Base-by-base conservation (phyloP, 192 early-diverging fungal species). In the Backusella mclennaniae region DNA sequence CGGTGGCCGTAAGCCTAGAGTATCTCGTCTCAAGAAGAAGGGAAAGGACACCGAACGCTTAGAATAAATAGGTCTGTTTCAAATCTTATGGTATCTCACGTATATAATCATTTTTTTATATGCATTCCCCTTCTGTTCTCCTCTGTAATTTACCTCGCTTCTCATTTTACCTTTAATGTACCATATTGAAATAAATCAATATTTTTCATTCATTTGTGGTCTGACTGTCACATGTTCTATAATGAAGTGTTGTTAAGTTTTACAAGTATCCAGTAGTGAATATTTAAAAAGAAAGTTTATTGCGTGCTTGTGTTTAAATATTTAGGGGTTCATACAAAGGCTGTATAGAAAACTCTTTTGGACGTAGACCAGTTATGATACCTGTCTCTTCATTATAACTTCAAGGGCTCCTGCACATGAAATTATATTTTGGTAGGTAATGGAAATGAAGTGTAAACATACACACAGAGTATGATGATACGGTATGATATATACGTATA, bases 1-100 rank as follows among this genome's bases (percentile, higher is more conserved):
- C 63, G 78, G 78, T 63, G 63, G 66, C 19, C 56, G 72, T 38
- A 78, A 78, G 41, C 63, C 71, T 35, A 77, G 76, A 36, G 67
- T 63, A 17, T 42, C 71, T 29, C 77, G 77, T 11, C 63, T 66
- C 8, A 72, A 71, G 12, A 73, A 72, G 42, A 68, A 66, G 46
- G 56, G 42, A 67, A 23, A 56, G 23, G 36, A 35, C 3, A 9
- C 19, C 14, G 75, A 68, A 44, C 26, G 49, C 56, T 12, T 69
- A 23, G 26, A 52, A 11, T 35, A 76, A 26, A 53, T 42, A 73
- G 53, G 23, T 63, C 56, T 26, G 56, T 63, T 63, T 63, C 56
- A 63, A 63, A 26, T 63, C 21, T 63, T 63, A 63, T 63, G 56
- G 56, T 63, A 63, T 63, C 56, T 63, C 56, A 63, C 21, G 56